Conservation (phyloP, 192 early-diverging fungal species). For the Backusella tuberculispora region DNA sequence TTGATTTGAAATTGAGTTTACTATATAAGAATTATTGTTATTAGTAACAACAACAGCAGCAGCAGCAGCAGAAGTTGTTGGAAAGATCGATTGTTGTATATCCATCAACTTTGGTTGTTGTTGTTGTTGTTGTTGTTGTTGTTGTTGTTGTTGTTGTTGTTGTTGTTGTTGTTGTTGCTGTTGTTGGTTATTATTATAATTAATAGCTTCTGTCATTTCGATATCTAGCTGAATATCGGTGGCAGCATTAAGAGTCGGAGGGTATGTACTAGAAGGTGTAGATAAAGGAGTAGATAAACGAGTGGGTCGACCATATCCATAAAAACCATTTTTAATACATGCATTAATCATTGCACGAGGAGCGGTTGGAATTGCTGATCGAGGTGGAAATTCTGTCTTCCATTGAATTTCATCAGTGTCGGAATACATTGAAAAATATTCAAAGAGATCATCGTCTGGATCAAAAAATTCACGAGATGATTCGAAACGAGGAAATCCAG, state of each 20-base stretch:
- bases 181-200: background rate
- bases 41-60: background rate
- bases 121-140: background rate
- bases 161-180: background rate
- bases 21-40: background rate
- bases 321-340: background rate
- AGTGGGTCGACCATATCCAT: background rate
- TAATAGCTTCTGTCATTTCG: background rate
- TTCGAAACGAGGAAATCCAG: slow-evolving; percentile 5
- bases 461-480: slow-evolving; percentile 41
- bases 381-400: slow-evolving; percentile 21
- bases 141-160: background rate
- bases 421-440: slow-evolving; percentile 29
- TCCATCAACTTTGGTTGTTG: background rate
- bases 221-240: background rate
- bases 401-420: slow-evolving; percentile 24
- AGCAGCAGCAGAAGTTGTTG: background rate
- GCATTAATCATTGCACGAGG: slow-evolving; percentile 36
- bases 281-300: background rate
- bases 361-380: slow-evolving; percentile 31
- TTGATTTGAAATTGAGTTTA: background rate
- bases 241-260: background rate
- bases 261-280: background rate
- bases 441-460: slow-evolving; percentile 37
- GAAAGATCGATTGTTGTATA: background rate